Evolutionary conservation across 805 yeast species (phyloP).

Genomic region (Barnettozyma siamensis): DNA sequence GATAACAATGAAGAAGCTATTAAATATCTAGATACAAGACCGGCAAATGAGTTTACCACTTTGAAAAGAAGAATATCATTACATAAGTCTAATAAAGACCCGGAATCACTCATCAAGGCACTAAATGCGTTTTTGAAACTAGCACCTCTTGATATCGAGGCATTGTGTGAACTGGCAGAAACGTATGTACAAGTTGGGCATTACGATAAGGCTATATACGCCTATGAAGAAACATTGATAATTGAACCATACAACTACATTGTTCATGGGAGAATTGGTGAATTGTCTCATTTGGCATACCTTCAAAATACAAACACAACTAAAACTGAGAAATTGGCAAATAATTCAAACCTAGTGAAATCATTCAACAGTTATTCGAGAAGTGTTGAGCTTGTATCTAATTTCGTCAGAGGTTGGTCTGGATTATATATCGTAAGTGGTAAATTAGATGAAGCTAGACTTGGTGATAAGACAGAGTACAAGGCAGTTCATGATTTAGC

Average conservation of each 20-base stretch:
- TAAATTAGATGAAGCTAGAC: slow-evolving; percentile 19
- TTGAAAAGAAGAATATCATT: slow-evolving; percentile 23
- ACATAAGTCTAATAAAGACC: slow-evolving; percentile 8
- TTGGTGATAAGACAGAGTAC: slow-evolving; percentile 9
- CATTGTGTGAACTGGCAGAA: slow-evolving; percentile 74
- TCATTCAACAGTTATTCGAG: slow-evolving; percentile 50
- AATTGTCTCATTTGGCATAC: slow-evolving; percentile 27
- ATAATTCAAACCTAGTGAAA: slow-evolving; percentile 7
- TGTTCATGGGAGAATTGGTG: slow-evolving; percentile 60
- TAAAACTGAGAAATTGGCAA: not conserved
- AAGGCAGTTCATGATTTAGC: slow-evolving; percentile 10
- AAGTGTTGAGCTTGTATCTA: slow-evolving; percentile 71
- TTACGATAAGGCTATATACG: slow-evolving; percentile 59
- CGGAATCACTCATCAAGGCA: slow-evolving; percentile 43
- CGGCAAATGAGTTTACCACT: slow-evolving; percentile 17
- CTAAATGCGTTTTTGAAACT: slow-evolving; percentile 51
- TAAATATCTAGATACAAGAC: slow-evolving; percentile 29
- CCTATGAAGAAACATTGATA: slow-evolving; percentile 65
- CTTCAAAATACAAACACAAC: slow-evolving; percentile 5
- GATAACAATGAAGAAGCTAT: slow-evolving; percentile 31
- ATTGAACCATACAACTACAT: slow-evolving; percentile 66
- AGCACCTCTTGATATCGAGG: slow-evolving; percentile 68
- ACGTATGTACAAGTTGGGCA: slow-evolving; percentile 57
- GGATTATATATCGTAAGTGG: slow-evolving; percentile 45
- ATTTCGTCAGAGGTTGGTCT: slow-evolving; percentile 67